Evolutionary conservation across 257 asterid species (phyloP).

Genomic region (Nicotiana tomentosiformis): DNA sequence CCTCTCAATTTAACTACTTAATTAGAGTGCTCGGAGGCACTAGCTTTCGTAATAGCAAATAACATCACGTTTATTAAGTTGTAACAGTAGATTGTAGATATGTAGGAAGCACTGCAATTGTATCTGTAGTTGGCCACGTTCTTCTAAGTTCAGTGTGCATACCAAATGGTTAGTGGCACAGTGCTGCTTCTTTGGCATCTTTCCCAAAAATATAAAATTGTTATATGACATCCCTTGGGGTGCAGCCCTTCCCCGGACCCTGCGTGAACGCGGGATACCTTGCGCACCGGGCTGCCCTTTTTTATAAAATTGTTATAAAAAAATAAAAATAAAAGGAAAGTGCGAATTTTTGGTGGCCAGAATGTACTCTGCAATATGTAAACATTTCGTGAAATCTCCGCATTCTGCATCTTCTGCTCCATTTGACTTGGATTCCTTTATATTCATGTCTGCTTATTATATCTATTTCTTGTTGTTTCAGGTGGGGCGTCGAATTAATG

Average conservation of each 20-base stretch:
- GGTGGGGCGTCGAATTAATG: constrained; percentile 80
- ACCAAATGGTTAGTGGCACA: neutral
- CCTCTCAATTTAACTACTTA: neutral
- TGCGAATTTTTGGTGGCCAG: neutral
- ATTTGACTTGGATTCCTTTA: neutral
- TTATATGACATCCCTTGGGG: neutral
- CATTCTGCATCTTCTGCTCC: neutral
- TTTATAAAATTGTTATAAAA: neutral
- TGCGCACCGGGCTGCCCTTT: no score
- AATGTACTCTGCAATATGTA: neutral
- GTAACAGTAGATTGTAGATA: neutral
- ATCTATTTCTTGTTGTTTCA: constrained; percentile 19
- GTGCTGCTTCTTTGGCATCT: neutral
- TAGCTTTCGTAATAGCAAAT: neutral
- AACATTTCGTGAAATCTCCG: neutral
- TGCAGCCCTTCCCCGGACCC: no score
- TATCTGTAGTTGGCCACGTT: neutral
- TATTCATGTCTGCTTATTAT: neutral
- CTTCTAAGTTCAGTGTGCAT: neutral
- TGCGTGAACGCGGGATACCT: no score
- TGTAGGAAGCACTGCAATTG: neutral
- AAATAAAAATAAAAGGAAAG: neutral
- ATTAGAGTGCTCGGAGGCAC: neutral
- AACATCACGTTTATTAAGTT: neutral
- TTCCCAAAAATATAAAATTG: neutral